Evolutionary conservation across 768 basidiomycete species (phyloP).

Genomic region (Suillus bovinus): DNA sequence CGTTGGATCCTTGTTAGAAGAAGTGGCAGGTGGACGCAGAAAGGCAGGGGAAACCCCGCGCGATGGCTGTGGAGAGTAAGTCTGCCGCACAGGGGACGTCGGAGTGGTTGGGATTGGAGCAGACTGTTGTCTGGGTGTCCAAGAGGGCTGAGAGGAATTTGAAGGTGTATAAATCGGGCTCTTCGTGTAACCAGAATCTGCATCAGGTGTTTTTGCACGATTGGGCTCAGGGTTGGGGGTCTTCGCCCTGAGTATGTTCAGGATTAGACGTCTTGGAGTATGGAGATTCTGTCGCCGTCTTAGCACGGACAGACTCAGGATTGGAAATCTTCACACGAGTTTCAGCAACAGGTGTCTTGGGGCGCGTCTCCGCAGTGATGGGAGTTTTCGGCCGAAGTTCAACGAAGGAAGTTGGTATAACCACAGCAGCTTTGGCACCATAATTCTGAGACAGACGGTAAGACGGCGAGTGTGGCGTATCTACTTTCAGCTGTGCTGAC

Average conservation of each 20-base stretch:
- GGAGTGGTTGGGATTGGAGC: slow-evolving; percentile 39
- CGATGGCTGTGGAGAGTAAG: slow-evolving; percentile 43
- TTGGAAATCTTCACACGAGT: slow-evolving; percentile 22
- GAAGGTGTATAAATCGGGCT: slow-evolving; percentile 2
- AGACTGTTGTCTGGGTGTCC: slow-evolving; percentile 27
- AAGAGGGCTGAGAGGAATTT: slow-evolving; percentile 18
- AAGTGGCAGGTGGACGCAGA: slow-evolving; percentile 41
- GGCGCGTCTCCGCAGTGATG: slow-evolving; percentile 16
- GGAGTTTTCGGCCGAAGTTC: slow-evolving; percentile 19
- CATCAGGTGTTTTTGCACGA: slow-evolving; percentile 18
- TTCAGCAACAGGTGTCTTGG: slow-evolving; percentile 19
- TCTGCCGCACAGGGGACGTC: slow-evolving; percentile 40
- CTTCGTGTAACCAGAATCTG: neutral
- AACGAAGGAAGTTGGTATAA: slow-evolving; percentile 5
- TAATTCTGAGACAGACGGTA: slow-evolving; percentile 24
- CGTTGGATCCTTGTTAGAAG: slow-evolving; percentile 67
- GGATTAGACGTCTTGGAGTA: slow-evolving; percentile 5
- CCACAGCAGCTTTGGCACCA: slow-evolving; percentile 10
- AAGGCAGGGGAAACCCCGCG: slow-evolving; percentile 57
- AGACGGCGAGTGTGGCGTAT: slow-evolving; percentile 17
- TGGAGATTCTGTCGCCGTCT: slow-evolving; percentile 18
- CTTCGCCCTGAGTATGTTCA: slow-evolving; percentile 1
- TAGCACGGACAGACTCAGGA: slow-evolving; percentile 18
- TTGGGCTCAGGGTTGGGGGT: slow-evolving; percentile 10
- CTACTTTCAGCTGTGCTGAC: slow-evolving; percentile 19